Percentiles rank a stretch among this genome's conserved stretches.
Conservation (phyloP, 2,329 filamentous ascomycete genomes). For the Colletotrichum plurivorum region DNA sequence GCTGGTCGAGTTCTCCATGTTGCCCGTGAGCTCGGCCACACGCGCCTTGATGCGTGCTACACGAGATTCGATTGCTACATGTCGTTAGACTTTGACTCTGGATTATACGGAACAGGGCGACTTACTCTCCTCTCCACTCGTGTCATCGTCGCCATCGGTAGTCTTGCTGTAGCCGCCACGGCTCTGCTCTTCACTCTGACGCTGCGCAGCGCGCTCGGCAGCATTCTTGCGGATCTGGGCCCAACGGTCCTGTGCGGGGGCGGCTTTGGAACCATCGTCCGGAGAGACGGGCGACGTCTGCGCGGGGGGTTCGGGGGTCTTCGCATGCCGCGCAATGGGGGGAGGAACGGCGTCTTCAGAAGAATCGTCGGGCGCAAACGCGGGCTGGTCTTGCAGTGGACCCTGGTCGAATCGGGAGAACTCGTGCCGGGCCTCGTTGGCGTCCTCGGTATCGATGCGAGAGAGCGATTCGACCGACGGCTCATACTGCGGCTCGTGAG, state of each 20-base stretch:
- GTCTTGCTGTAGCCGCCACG: slow-evolving; percentile 70
- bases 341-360: slow-evolving; percentile 65
- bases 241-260: slow-evolving; percentile 82
- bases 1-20: slow-evolving; percentile 73
- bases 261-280: slow-evolving; percentile 46
- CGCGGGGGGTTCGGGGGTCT: slow-evolving; percentile 45
- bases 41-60: slow-evolving; percentile 98
- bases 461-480: slow-evolving; percentile 66
- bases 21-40: slow-evolving; percentile 92
- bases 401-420: slow-evolving; percentile 87
- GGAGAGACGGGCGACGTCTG: slow-evolving; percentile 50
- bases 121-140: slow-evolving; percentile 95
- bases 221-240: slow-evolving; percentile 97
- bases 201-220: slow-evolving; percentile 80
- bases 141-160: slow-evolving; percentile 83
- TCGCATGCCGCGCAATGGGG: slow-evolving; percentile 63
- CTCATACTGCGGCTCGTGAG: slow-evolving; percentile 56
- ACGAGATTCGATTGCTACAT: slow-evolving; percentile 89
- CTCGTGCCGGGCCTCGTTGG: slow-evolving; percentile 70
- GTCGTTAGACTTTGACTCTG: slow-evolving; percentile 44
- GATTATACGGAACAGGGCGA: slow-evolving; percentile 45
- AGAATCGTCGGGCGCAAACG: slow-evolving; percentile 78
- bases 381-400: slow-evolving; percentile 87
- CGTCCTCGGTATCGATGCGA: slow-evolving; percentile 72
- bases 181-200: slow-evolving; percentile 76